These are phyloP conservation scores for Acorus calamus DNA, from an alignment of 106 monocot genomes.

Conservation along the genomic window DNA sequence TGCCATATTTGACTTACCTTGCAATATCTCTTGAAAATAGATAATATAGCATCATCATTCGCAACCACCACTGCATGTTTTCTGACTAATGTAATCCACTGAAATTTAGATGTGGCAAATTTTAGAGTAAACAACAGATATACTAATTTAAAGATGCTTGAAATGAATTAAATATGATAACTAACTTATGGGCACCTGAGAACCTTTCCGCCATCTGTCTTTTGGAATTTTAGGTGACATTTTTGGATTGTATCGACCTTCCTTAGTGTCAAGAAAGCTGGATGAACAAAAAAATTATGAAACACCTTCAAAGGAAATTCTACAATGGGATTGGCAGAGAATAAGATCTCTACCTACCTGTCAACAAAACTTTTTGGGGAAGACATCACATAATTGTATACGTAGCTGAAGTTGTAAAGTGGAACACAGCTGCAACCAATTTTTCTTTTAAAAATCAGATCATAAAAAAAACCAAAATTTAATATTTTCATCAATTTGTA, in stretches of 20 bases:
- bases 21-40: slow-evolving; percentile 74
- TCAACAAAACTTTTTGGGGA: slow-evolving; percentile 92
- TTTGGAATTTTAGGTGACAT: slow-evolving; percentile 74
- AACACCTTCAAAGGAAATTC: not conserved
- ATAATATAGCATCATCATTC: slow-evolving; percentile 48
- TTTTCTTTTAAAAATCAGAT: not conserved
- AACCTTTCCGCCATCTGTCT: slow-evolving; percentile 96
- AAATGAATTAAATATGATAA: slow-evolving; percentile 1
- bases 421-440: slow-evolving; percentile 79
- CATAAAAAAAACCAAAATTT: slow-evolving; percentile 1
- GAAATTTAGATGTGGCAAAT: slow-evolving; percentile 14
- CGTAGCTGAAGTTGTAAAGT: slow-evolving; percentile 85
- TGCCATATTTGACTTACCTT: slow-evolving; percentile 36
- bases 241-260: slow-evolving; percentile 69
- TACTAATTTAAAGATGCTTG: not conserved
- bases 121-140: not conserved
- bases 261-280: slow-evolving; percentile 70
- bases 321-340: not conserved
- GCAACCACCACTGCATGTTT: slow-evolving; percentile 62
- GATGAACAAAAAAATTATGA: not conserved
- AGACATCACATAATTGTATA: slow-evolving; percentile 78
- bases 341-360: slow-evolving; percentile 34
- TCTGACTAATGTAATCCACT: slow-evolving; percentile 83
- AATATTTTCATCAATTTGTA: too few relatives aligned
- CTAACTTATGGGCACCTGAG: slow-evolving; percentile 45